A percentile compares a stretch with the other conserved stretches of the same genome.
Evolutionary conservation across 768 basidiomycete genomes (phyloP).

Genomic region (Leucosporidium yakuticum): DNA sequence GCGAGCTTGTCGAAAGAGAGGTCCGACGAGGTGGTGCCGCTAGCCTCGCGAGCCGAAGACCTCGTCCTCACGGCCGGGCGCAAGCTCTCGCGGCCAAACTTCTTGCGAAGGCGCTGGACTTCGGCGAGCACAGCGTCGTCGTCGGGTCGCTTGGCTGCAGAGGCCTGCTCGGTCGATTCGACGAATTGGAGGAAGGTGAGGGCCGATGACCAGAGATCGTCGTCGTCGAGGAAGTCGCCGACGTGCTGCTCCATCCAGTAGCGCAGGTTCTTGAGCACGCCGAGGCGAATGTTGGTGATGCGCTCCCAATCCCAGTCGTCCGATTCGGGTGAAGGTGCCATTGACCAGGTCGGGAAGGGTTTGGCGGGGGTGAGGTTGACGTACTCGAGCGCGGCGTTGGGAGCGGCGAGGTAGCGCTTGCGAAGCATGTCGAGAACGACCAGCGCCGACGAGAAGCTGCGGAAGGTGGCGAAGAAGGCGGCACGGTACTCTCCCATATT

Average conservation of each 20-base stretch:
- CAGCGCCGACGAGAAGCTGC: slow-evolving; percentile 12
- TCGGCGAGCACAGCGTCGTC: background rate
- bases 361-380: slow-evolving; percentile 1
- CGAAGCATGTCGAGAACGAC: slow-evolving; percentile 15
- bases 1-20: background rate
- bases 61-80: background rate
- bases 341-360: slow-evolving; percentile 9
- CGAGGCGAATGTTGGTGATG: slow-evolving; percentile 1
- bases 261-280: slow-evolving; percentile 2
- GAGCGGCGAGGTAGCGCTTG: slow-evolving; percentile 1
- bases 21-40: too few species aligned
- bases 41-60: background rate
- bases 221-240: slow-evolving; percentile 9
- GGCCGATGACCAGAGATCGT: background rate
- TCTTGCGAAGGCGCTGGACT: background rate
- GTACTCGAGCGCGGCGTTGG: background rate
- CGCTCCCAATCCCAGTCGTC: background rate
- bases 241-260: slow-evolving; percentile 1
- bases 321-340: background rate
- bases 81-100: background rate
- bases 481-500: slow-evolving; percentile 18
- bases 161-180: background rate
- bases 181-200: background rate
- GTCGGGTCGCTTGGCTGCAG: background rate
- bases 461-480: slow-evolving; percentile 20